These are phyloP conservation scores for Amaranthus cruentus DNA, from an alignment of 148 eudicot genomes.

Conservation along the genomic window DNA sequence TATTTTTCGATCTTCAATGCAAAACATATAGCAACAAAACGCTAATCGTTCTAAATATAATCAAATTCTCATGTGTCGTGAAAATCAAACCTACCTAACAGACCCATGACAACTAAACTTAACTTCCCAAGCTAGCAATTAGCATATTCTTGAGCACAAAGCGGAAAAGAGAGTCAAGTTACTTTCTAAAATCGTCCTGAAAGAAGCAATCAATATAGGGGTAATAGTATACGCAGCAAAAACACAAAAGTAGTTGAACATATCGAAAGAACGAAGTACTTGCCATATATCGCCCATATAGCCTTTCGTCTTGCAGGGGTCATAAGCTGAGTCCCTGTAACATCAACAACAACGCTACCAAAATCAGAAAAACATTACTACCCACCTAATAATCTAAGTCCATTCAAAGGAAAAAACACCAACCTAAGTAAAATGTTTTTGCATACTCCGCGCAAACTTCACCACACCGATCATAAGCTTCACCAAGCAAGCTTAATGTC, in stretches of 20 bases:
- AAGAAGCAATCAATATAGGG: not conserved
- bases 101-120: not conserved
- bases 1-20: too few relatives aligned
- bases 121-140: not conserved
- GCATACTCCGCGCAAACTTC: conserved; percentile 89
- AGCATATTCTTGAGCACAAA: not conserved
- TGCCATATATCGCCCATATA: conserved; percentile 98
- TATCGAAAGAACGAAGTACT: conserved; percentile 8
- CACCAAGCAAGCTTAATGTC: conserved; percentile 54
- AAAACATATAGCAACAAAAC: too few relatives aligned
- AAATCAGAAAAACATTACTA: conserved; percentile 11
- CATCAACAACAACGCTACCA: conserved; percentile 9
- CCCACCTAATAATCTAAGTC: not conserved
- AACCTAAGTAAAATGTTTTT: conserved; percentile 81
- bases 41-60: too few relatives aligned
- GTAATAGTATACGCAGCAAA: not conserved
- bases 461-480: conserved; percentile 80
- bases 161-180: not conserved
- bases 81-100: not conserved
- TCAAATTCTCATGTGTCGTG: not conserved
- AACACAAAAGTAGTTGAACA: not conserved
- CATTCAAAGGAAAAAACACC: conserved; percentile 11
- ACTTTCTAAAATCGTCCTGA: not conserved
- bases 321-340: conserved; percentile 85
- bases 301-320: conserved; percentile 89